phyloP scores from a whole-genome alignment of 1,284 basidiomycete species.

The Leccinum solheimii region DNA sequence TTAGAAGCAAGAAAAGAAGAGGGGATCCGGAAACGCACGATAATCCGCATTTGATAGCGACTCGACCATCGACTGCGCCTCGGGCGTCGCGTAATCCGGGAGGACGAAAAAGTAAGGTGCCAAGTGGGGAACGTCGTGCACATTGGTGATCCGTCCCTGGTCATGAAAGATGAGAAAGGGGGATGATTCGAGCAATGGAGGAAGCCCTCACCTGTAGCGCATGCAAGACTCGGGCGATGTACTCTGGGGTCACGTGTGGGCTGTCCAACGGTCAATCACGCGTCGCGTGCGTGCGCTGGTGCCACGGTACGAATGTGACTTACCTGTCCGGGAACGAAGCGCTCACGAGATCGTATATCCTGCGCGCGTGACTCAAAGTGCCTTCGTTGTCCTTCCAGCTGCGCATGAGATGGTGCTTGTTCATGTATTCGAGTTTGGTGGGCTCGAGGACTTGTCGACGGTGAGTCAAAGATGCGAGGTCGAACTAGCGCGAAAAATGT shows the following conservation, averaged over 20 bases:
- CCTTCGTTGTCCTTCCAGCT: slow-evolving; percentile 46
- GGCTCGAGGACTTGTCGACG: slow-evolving; percentile 73
- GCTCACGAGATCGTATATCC: slow-evolving; percentile 49
- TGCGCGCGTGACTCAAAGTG: slow-evolving; percentile 47
- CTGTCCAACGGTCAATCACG: slow-evolving; percentile 30
- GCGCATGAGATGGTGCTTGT: slow-evolving; percentile 71
- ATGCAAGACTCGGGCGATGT: slow-evolving; percentile 58
- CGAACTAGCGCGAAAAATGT: slow-evolving; percentile 52
- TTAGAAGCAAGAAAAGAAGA: neutral
- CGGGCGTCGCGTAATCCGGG: slow-evolving; percentile 56
- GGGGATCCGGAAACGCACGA: slow-evolving; percentile 37
- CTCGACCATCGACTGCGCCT: slow-evolving; percentile 58
- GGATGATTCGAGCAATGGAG: neutral
- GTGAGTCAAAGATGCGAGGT: slow-evolving; percentile 69
- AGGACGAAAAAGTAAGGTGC: slow-evolving; percentile 77
- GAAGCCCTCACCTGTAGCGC: slow-evolving; percentile 48
- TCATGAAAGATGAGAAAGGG: neutral
- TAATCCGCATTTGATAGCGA: slow-evolving; percentile 43
- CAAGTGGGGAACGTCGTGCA: slow-evolving; percentile 65
- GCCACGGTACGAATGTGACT: neutral
- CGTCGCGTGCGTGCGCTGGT: neutral
- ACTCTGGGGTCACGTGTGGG: slow-evolving; percentile 49
- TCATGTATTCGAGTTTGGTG: slow-evolving; percentile 72
- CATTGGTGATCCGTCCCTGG: slow-evolving; percentile 68
- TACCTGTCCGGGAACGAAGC: slow-evolving; percentile 42